Base-by-base conservation (phyloP, 805 yeast species). In the Saitoella complicata region DNA sequence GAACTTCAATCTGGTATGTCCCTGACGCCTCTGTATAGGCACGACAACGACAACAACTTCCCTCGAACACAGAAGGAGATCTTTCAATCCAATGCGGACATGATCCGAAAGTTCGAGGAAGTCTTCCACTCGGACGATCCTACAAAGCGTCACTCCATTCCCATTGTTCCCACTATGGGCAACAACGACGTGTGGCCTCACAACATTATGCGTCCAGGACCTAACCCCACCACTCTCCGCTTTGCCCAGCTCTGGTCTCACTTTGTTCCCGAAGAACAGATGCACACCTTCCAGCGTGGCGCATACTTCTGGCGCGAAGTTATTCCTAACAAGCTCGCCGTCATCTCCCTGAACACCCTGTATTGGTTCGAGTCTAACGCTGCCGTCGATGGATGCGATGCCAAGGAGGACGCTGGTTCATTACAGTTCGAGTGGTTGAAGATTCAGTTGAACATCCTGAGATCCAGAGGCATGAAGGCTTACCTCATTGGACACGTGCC, bases 401-500 rank as follows among this genome's bases (percentile, higher is more conserved):
- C 61, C 3, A 70, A 69, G 50, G 31, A 41, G 4, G 79, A 84
- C 55, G 93, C 95, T 1, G 95, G 94, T 1, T 83, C 78, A 57
- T 73, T 76, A 54, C 63, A 80, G 43, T 72, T 83, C 51, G 67
- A 75, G 49, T 84, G 94, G 94, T 61, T 85, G 5, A 88, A 91
- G 3, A 68, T 72, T 40, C 77, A 78, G 2, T 65, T 85, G 48
- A 73, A 77, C 55, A 93, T 83, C 58, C 62, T 84, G 62, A 68
- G 95, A 54, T 63, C 67, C 21, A 65, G 93, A 48, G 72, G 73
- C 11, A 78, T 84, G 75, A 84, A 84, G 62, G 93, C 80, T 11
- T 85, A 94, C 94, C 62, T 84, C 21, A 67, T 79, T 38, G 94
- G 94, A 5, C 95, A 84, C 64, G 94, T 85, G 10, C 94, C 94